Conservation (phyloP, 805 yeast species). For the Metschnikowia kunwiensis region DNA sequence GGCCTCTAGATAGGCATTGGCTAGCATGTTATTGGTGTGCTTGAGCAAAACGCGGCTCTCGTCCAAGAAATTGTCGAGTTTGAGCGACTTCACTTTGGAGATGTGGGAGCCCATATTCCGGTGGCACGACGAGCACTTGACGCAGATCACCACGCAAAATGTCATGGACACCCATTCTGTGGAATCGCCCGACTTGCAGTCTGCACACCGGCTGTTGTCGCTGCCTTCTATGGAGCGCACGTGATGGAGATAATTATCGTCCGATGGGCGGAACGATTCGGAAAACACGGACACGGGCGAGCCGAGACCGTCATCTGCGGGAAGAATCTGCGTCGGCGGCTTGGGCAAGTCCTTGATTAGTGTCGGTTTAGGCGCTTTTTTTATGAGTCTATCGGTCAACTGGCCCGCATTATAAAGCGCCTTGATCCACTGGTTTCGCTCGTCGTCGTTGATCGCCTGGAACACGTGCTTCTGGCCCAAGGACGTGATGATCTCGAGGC, state of each 20-base stretch:
- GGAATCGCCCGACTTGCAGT: conserved; percentile 60
- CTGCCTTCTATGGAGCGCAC: conserved; percentile 42
- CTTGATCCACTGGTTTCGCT: conserved; percentile 65
- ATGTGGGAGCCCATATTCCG: conserved; percentile 80
- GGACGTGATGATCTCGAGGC: conserved; percentile 77
- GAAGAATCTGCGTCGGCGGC: conserved; percentile 19
- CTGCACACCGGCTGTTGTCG: conserved; percentile 71
- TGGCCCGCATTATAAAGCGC: conserved; percentile 59
- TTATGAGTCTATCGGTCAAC: conserved; percentile 24
- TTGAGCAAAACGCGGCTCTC: conserved; percentile 58
- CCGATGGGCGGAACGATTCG: conserved; percentile 16
- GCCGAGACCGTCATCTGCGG: conserved; percentile 14
- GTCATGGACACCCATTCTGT: conserved; percentile 91
- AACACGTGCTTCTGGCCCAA: conserved; percentile 62
- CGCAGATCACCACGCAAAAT: conserved; percentile 68
- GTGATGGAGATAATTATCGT: conserved; percentile 30
- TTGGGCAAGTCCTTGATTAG: conserved; percentile 15
- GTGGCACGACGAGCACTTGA: conserved; percentile 86
- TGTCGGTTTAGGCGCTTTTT: conserved; percentile 4
- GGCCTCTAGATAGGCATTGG: conserved; percentile 63
- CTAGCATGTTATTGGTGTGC: conserved; percentile 49
- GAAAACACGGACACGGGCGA: conserved; percentile 37
- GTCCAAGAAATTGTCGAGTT: conserved; percentile 63
- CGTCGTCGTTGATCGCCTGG: conserved; percentile 70
- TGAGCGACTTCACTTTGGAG: conserved; percentile 73